These are phyloP conservation scores for Cordyceps pruinosa DNA, from an alignment of 2,329 filamentous ascomycete genomes.

Conservation along the genomic window DNA sequence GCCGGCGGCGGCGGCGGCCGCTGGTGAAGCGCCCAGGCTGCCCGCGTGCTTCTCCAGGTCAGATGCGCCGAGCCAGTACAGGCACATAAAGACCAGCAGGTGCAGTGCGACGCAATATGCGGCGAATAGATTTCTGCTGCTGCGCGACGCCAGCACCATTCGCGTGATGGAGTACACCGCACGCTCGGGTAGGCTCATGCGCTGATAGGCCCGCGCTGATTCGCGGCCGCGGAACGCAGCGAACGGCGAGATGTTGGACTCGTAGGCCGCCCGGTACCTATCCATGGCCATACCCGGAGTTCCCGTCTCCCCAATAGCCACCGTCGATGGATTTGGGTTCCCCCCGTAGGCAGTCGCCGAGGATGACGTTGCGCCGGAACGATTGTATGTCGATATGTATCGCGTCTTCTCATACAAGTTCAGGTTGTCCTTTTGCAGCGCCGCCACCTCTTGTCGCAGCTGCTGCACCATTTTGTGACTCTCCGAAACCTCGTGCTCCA, in stretches of 20 bases:
- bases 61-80: constrained; percentile 74
- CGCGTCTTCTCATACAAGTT: constrained; percentile 96
- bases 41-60: constrained; percentile 58
- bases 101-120: constrained; percentile 86
- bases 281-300: constrained; percentile 64
- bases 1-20: constrained; percentile 37
- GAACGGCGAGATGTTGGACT: constrained; percentile 92
- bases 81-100: constrained; percentile 74
- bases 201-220: constrained; percentile 79
- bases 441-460: constrained; percentile 81
- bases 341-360: constrained; percentile 59
- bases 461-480: constrained; percentile 75
- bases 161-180: constrained; percentile 85
- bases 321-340: constrained; percentile 69
- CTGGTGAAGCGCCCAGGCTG: constrained; percentile 44
- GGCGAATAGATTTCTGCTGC: constrained; percentile 89
- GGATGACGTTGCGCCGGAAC: constrained; percentile 53
- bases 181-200: constrained; percentile 87
- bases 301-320: constrained; percentile 50
- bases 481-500: constrained; percentile 85
- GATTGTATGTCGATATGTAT: constrained; percentile 90
- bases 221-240: constrained; percentile 93
- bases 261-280: constrained; percentile 86
- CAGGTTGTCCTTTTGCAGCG: constrained; percentile 91
- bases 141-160: constrained; percentile 82